Percentiles rank a stretch among this genome's conserved stretches.
phyloP scores from a whole-genome alignment of 495 filamentous ascomycete genomes.

The Usnea hakonensis region DNA sequence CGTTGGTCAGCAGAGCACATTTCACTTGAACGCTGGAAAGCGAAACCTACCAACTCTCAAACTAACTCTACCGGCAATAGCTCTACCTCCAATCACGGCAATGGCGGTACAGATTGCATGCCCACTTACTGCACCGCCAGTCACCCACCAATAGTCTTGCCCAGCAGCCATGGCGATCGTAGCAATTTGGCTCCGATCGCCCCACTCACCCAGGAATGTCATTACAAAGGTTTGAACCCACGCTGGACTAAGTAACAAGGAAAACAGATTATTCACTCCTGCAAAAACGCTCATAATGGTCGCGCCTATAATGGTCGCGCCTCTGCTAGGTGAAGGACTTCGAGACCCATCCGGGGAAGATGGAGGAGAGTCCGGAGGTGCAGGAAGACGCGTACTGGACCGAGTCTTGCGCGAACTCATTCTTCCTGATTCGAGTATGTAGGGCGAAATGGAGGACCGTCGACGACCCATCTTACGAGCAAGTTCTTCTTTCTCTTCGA shows the following conservation, averaged over 20 bases:
- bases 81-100: conserved; percentile 88
- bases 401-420: conserved; percentile 38
- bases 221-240: conserved; percentile 99
- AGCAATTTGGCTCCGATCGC: conserved; percentile 93
- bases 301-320: conserved; percentile 30
- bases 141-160: conserved; percentile 99
- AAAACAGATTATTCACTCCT: conserved; percentile 80
- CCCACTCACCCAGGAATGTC: conserved; percentile 98
- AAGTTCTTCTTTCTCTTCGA: conserved; percentile 84
- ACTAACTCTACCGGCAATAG: conserved; percentile 89
- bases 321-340: conserved; percentile 44
- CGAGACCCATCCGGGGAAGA: conserved; percentile 50
- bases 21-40: neutral
- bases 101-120: conserved; percentile 85
- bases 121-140: conserved; percentile 76
- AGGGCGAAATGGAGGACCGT: conserved; percentile 46
- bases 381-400: conserved; percentile 42
- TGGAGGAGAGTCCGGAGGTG: conserved; percentile 42
- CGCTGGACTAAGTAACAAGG: conserved; percentile 80
- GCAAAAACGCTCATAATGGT: conserved; percentile 36
- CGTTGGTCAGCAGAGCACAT: conserved; percentile 15
- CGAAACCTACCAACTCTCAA: conserved; percentile 83
- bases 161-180: conserved; percentile 99
- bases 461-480: conserved; percentile 46
- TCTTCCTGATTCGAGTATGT: conserved; percentile 43